Base-by-base conservation (phyloP, 306 rosid species). In the Mucuna pruriens region DNA sequence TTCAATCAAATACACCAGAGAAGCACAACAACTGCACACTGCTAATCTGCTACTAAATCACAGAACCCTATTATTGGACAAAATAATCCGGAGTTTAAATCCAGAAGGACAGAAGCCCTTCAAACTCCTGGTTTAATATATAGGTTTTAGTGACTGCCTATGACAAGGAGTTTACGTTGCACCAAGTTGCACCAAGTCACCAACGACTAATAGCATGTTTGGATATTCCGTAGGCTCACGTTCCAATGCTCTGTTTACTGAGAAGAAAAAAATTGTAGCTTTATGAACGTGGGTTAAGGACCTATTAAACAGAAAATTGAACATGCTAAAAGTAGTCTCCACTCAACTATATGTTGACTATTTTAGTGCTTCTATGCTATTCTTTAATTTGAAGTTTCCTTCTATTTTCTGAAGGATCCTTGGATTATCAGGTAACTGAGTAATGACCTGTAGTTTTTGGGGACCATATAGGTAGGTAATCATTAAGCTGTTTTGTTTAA, bases 401-500 rank as follows among this genome's bases (percentile, higher is more conserved):
- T 82, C 23, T 49, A 33, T 70, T 63, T 79, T 65, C 45, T 36
- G 74, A 33, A 45, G 51, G 69, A 36, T 66, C 76, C 76, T 19
- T 45, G 62, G 15, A 44, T 55, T 75, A 44, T 61, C 23, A 26
- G 61, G 55, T 62, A 42, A 61, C 29, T 76, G 39, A 66, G 55
- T 80, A 49, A 49, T 55, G 20, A 15, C 34, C 36, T 45, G 38
- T 66, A 74, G 26, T 29, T 60, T 80, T 80, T 23, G 39, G 73
- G 20, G 70, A 36, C 17, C 65, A 11, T 31, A 63, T 63, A 17
- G 25, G 54, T 40, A 71, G 74, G 60, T 34, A 80, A 9, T 64
- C 67, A 26, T 29, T 33, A 25, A 77, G 64, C 78, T 77, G 79
- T 71, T 72, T 45, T 58, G 17, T 73, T 58, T 83, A 71, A 72